Percentiles rank a stretch among this genome's conserved stretches.
phyloP scores from a whole-genome alignment of 257 asterid genomes.

The Solanum lycopersicoides region DNA sequence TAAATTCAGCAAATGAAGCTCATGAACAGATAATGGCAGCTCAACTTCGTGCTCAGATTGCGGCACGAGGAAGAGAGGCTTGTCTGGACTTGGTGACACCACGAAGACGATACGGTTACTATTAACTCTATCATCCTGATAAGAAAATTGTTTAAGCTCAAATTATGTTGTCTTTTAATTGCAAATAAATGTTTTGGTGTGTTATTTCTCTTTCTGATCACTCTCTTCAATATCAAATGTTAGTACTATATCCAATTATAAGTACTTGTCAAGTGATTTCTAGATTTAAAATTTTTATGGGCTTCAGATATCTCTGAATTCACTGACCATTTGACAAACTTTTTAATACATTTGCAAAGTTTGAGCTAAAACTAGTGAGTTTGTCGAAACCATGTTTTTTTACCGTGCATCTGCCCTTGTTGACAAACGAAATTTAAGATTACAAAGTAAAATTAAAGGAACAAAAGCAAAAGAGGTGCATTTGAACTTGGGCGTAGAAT shows the following conservation, averaged over 20 bases:
- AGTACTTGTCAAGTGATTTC: too few relatives aligned
- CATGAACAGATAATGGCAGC: background rate
- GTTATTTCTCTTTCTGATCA: background rate
- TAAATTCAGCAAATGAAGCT: slow-evolving; percentile 2
- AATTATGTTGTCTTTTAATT: background rate
- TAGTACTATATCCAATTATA: too few relatives aligned
- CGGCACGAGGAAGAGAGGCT: background rate
- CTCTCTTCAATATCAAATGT: background rate
- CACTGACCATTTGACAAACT: background rate
- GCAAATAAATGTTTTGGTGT: background rate
- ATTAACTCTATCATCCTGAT: background rate
- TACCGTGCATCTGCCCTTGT: too few relatives aligned
- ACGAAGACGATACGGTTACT: background rate
- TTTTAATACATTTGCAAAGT: too few relatives aligned
- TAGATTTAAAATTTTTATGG: background rate
- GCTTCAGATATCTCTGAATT: background rate
- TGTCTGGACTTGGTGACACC: background rate
- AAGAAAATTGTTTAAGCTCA: background rate
- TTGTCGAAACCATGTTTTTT: too few relatives aligned
- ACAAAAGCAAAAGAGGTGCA: background rate
- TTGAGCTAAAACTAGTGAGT: too few relatives aligned
- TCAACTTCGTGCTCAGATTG: background rate
- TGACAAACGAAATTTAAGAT: too few relatives aligned
- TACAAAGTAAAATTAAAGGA: background rate
- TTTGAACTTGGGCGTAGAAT: background rate